Base-by-base conservation (phyloP, 169 alveolate genomes). In the Plasmodium vinckei region DNA sequence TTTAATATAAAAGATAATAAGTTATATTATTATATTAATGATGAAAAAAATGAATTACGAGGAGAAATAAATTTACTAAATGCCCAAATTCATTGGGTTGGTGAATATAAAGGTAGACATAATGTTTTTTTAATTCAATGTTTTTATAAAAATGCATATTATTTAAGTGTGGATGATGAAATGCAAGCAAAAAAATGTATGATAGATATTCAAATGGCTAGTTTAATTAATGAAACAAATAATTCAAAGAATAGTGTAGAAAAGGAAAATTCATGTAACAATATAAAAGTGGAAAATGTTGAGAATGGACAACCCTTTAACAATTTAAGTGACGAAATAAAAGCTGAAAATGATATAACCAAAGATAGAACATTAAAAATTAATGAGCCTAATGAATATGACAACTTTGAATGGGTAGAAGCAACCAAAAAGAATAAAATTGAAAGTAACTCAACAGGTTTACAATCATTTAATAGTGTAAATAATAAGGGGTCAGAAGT, bases 41-140 rank as follows among this genome's bases (percentile, higher is more conserved):
- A 68, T 19, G 23, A 10, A 15, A 75, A 27, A 44, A 75, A 53
- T 10, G 73, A 72, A 13, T 90, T 94, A 13, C 88, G 88, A 72
- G 92, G 63, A 10, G 82, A 89, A 42, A 72, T 91, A 19, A 23
- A 53, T 44, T 49, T 93, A 42, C 21, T 75, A 21, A 69, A 87
- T 60, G 86, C 94, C 0, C 77, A 93, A 60, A 67, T 88, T 51
- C 79, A 67, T 10, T 91, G 94, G 92, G 87, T 91, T 9, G 96
- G 95, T n/a, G 88, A 92, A 21, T 91, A 91, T 79, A 88, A 87
- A 86, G 88, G 92, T 42, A 87, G 96, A 39, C 61, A 77, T 33
- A 59, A 71, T 54, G 93, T 92, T 6, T 87, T 93, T 57, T 60
- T 92, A 15, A 21, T 67, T 2, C 82, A 87, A 12, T 77, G 94